Base-by-base conservation (phyloP, 2,329 filamentous ascomycete species). In the Plenodomus tracheiphilus region DNA sequence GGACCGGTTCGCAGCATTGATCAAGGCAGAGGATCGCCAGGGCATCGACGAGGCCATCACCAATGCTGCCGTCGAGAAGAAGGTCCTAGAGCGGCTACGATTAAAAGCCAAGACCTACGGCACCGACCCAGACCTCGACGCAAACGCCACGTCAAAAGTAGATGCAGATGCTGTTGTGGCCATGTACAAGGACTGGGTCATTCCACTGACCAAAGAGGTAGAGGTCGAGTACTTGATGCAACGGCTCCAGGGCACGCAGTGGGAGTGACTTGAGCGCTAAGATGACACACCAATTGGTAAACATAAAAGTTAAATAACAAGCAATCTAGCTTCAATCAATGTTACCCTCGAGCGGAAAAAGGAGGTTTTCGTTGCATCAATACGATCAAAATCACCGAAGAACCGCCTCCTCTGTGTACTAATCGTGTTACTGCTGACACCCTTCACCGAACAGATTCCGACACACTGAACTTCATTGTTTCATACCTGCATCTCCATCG, bases 151-250 rank as follows among this genome's bases (percentile, higher is more conserved):
- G 47, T 79, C 78, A 57, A 97, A 97, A 81, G 95, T 99, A 66
- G 86, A 97, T 68, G 89, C 89, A 2, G 91, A 97, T 52, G 92
- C 92, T 1, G 69, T 73, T 0, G 70, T 72, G 3, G 70, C 60
- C 17, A 74, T 74, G 70, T 74, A 74, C 59, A 72, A 72, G 64
- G 84, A 96, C 71, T 89, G 89, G 75, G 92, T 99, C 52, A 99
- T 99, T 62, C 94, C 94, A 0, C 75, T 97, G 71, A 99, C 94
- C n/a, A 99, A 99, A 74, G 88, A 91, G 56, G 93, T 99, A 35
- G 94, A 99, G 79, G 91, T 99, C 9, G 94, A 99, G 64, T 99
- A 99, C 72, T 79, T 99, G 61, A 96, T 99, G 90, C 91, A 97
- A 74, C 83, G 94, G 56, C 77, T 99, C 45, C 83, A 84, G 61